Conservation (phyloP, 805 yeast species). For the Helenozyma baotianmanensis region DNA sequence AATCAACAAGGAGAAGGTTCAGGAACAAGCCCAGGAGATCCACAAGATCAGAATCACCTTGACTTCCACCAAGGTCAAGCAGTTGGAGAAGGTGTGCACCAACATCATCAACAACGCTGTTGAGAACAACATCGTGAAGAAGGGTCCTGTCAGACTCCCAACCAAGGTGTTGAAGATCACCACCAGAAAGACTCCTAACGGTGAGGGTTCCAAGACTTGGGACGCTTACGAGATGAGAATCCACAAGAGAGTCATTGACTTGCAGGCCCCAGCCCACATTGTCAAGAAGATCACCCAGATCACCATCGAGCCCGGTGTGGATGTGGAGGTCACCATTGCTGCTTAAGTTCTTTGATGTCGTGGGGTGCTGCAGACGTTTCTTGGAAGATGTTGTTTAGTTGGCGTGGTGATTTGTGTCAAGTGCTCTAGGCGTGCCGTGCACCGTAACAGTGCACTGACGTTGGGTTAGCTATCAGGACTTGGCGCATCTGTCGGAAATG, state of each 20-base stretch:
- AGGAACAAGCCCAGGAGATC: conserved; percentile 75
- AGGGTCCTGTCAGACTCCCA: conserved; percentile 99
- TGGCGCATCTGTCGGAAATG: conserved; percentile 20
- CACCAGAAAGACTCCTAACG: conserved; percentile 99
- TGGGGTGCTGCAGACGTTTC: background rate
- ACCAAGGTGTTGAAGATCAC: conserved; percentile 96
- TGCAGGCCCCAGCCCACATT: conserved; percentile 90
- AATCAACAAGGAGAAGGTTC: conserved; percentile 81
- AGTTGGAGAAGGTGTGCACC: conserved; percentile 92
- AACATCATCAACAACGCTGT: conserved; percentile 87
- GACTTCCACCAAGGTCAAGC: conserved; percentile 98
- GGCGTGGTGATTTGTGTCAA: conserved; percentile 22
- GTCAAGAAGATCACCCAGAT: conserved; percentile 96
- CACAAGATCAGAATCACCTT: conserved; percentile 98
- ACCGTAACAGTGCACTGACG: conserved; percentile 43
- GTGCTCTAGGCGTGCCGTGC: conserved; percentile 64
- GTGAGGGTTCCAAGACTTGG: conserved; percentile 99
- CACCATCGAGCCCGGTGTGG: conserved; percentile 99
- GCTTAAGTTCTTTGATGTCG: conserved; percentile 51
- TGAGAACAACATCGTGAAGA: conserved; percentile 77
- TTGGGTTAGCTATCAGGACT: conserved; percentile 60
- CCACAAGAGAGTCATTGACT: conserved; percentile 99
- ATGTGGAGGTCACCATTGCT: conserved; percentile 90
- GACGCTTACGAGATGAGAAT: conserved; percentile 99
- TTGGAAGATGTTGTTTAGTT: too few species aligned